Evolutionary conservation across 78 protist genomes (phyloP).

Genomic region (Monocercomonoides exilis): DNA sequence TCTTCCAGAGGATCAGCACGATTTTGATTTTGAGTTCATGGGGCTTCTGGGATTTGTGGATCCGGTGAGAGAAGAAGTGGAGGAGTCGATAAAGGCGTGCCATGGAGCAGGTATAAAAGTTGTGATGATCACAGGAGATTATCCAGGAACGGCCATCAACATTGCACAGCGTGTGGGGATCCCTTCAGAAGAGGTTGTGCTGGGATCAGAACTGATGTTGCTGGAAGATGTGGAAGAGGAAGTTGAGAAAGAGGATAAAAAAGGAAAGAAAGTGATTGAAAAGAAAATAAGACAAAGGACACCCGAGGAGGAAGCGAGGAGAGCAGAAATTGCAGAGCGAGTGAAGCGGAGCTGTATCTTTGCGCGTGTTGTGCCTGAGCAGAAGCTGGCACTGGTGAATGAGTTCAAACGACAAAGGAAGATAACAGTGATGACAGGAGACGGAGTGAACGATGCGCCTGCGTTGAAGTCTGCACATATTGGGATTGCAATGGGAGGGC

Average conservation of each 20-base stretch:
- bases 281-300: no score
- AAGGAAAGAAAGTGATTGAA: no score
- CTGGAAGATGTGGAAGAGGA: no score
- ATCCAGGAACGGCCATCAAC: background rate
- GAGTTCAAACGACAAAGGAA: background rate
- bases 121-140: conserved; percentile 12
- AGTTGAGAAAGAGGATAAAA: no score
- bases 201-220: background rate
- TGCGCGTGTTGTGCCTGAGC: conserved; percentile 17
- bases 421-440: conserved; percentile 5
- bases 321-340: background rate
- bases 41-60: conserved; percentile 1
- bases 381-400: conserved; percentile 12
- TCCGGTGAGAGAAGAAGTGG: background rate
- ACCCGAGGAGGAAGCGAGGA: no score
- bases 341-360: background rate
- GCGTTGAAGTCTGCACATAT: conserved; percentile 24
- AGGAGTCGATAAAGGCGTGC: background rate
- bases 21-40: background rate
- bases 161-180: background rate
- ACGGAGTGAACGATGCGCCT: conserved; percentile 39
- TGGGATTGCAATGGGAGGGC: conserved; percentile 30
- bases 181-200: conserved; percentile 8
- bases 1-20: background rate
- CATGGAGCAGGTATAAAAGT: background rate